Conservation (phyloP, 208 protist genomes). For the Leishmania gerbilli region DNA sequence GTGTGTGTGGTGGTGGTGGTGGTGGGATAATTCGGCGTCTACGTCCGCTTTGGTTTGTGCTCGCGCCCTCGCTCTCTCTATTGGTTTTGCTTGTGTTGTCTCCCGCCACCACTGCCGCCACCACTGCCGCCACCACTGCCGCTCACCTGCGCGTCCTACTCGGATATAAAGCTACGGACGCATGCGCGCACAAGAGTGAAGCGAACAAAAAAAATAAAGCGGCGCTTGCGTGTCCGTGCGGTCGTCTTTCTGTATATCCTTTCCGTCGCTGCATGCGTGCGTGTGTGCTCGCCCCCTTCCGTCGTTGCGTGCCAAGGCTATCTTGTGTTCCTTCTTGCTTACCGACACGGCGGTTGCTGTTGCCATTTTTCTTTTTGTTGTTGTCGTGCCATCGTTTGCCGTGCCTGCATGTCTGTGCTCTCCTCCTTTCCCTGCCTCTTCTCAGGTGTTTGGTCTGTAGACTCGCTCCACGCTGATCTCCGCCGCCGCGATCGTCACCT, state of each 20-base stretch:
- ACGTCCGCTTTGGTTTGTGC: neutral
- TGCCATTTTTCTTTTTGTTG: neutral
- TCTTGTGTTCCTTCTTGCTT: neutral
- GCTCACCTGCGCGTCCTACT: too few relatives aligned
- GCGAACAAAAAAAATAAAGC: too few relatives aligned
- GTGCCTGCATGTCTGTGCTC: neutral
- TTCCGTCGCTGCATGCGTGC: too few relatives aligned
- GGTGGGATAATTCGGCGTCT: neutral
- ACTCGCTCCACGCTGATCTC: neutral
- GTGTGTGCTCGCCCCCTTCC: neutral
- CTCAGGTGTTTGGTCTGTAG: neutral
- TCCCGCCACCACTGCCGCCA: too few relatives aligned
- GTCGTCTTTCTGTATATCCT: too few relatives aligned
- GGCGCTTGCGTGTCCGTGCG: constrained; percentile 5
- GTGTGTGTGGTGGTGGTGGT: neutral
- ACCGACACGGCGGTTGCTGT: neutral
- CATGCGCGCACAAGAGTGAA: too few relatives aligned
- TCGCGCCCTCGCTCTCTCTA: neutral
- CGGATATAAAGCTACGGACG: too few relatives aligned
- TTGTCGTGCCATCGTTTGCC: neutral
- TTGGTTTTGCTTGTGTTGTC: neutral
- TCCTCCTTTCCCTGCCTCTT: neutral
- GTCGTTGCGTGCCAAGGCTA: neutral
- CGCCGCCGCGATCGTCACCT: too few relatives aligned
- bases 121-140: too few relatives aligned